phyloP scores from a whole-genome alignment of 163 green algal species.

The Scenedesmus sp. region DNA sequence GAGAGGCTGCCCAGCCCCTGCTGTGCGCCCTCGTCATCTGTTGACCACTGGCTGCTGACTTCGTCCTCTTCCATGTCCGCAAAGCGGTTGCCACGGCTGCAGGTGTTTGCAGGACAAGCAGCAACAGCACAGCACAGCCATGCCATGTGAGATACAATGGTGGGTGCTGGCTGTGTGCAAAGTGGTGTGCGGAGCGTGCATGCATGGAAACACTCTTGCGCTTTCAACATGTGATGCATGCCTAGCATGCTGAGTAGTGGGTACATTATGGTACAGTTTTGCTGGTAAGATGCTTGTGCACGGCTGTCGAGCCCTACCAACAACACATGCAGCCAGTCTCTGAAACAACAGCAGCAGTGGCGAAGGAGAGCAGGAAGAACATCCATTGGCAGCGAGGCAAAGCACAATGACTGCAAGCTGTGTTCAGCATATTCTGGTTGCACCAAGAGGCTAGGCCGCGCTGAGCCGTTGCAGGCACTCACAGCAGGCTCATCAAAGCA shows the following conservation, averaged over 20 bases:
- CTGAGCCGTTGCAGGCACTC: background rate
- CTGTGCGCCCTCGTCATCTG: background rate
- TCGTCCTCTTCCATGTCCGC: background rate
- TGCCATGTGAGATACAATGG: background rate
- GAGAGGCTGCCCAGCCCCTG: background rate
- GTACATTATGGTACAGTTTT: no score
- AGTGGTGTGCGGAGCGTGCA: background rate
- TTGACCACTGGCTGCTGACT: slow-evolving; percentile 9
- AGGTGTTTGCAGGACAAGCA: background rate
- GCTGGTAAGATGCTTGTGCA: no score
- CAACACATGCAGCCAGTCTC: no score
- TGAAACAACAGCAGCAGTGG: no score
- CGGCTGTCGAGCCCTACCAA: no score
- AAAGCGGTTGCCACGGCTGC: slow-evolving; percentile 25
- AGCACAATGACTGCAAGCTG: background rate
- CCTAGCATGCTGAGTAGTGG: no score
- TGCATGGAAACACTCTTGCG: background rate
- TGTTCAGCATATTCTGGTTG: background rate
- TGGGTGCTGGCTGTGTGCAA: background rate
- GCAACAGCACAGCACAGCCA: slow-evolving; percentile 12
- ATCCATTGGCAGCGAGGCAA: background rate
- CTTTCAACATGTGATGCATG: no score
- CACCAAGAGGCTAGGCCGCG: background rate
- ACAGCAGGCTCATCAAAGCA: slow-evolving; percentile 28
- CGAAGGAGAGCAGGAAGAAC: no score